Percentiles rank a stretch among this genome's conserved stretches.
Evolutionary conservation across 2,329 filamentous ascomycete genomes (phyloP).

Genomic region (Cladosporium velox): DNA sequence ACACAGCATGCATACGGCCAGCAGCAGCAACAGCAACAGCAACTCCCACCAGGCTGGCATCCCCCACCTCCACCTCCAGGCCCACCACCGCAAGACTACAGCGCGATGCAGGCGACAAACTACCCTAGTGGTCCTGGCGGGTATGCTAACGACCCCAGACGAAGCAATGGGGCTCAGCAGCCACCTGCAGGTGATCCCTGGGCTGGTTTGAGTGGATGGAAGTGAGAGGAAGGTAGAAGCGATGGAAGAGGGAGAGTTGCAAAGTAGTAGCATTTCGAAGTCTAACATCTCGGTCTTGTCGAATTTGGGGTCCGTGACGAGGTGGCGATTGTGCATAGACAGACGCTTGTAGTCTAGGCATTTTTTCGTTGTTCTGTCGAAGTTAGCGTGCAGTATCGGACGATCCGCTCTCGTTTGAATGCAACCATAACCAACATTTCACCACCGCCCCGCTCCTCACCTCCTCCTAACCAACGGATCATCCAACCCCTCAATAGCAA

Average conservation of each 20-base stretch:
- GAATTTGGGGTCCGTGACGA: background rate
- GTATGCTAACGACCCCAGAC: slow-evolving; percentile 55
- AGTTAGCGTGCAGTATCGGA: background rate
- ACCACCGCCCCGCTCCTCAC: background rate
- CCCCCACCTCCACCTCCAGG: slow-evolving; percentile 68
- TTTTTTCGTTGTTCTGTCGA: background rate
- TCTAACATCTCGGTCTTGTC: background rate
- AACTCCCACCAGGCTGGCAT: slow-evolving; percentile 63
- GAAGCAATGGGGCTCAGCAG: slow-evolving; percentile 42
- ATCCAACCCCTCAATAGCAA: slow-evolving; percentile 22
- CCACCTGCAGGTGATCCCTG: slow-evolving; percentile 59
- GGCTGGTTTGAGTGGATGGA: slow-evolving; percentile 71
- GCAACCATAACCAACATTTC: too few species aligned
- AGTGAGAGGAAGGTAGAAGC: slow-evolving; percentile 43
- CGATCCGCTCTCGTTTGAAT: background rate
- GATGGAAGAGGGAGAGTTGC: background rate
- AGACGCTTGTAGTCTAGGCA: background rate
- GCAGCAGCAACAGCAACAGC: slow-evolving; percentile 47
- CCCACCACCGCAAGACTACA: slow-evolving; percentile 61
- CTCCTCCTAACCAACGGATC: background rate
- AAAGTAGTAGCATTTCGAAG: background rate
- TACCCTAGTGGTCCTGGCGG: slow-evolving; percentile 55
- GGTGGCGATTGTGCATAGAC: background rate
- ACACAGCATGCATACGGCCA: slow-evolving; percentile 63
- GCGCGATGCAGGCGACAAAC: slow-evolving; percentile 38